Evolutionary conservation across 768 basidiomycete genomes (phyloP).

Genomic region (Fibroporia radiculosa): DNA sequence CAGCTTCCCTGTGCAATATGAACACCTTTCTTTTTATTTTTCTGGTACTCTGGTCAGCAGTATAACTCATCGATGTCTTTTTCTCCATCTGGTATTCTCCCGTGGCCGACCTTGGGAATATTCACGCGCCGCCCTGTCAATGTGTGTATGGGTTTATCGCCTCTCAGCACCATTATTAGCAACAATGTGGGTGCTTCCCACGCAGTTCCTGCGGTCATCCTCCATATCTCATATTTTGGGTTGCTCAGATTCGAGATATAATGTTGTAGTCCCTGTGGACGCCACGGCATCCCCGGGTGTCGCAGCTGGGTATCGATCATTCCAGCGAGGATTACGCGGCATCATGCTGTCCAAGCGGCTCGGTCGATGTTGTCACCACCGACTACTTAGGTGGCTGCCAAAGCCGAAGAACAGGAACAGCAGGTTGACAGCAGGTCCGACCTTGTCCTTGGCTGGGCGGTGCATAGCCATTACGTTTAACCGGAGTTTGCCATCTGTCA

Average conservation of each 20-base stretch:
- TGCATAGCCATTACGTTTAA: too few relatives aligned
- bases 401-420: too few relatives aligned
- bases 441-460: too few relatives aligned
- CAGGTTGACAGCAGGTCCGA: too few relatives aligned
- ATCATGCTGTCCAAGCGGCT: too few relatives aligned
- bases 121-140: conserved; percentile 2
- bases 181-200: conserved; percentile 49
- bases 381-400: too few relatives aligned
- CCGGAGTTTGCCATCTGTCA: too few relatives aligned
- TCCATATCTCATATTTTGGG: conserved; percentile 1
- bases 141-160: conserved; percentile 2
- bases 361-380: too few relatives aligned
- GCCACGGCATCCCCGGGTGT: too few relatives aligned
- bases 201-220: conserved; percentile 5
- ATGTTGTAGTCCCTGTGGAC: too few relatives aligned
- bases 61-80: conserved; percentile 11
- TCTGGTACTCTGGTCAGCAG: conserved; percentile 6
- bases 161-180: conserved; percentile 54
- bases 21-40: conserved; percentile 5
- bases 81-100: conserved; percentile 4
- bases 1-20: background rate
- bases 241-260: conserved; percentile 47
- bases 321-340: too few relatives aligned
- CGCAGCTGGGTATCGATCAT: too few relatives aligned
- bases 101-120: background rate